A percentile compares a stretch with the other conserved stretches of the same genome.
Conservation (phyloP, 2,329 filamentous ascomycete species). For the Paracorniculantispora psalliotae region DNA sequence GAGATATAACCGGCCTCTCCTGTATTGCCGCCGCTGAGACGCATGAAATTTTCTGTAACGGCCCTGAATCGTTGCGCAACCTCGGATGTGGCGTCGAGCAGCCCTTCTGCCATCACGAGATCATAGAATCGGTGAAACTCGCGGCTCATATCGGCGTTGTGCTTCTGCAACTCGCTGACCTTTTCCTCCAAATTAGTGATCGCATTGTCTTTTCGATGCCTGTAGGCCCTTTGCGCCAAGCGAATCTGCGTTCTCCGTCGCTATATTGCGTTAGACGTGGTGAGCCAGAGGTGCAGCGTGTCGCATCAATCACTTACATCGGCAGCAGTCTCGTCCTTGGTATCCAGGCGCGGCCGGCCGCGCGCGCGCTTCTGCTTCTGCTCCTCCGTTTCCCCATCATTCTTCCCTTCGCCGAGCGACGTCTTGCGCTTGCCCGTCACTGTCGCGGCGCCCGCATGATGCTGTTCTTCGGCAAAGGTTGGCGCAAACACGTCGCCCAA, state of each 20-base stretch:
- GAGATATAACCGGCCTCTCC: constrained; percentile 25
- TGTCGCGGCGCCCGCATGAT: neutral
- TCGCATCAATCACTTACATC: constrained; percentile 56
- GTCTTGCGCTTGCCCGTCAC: constrained; percentile 20
- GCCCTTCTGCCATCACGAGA: constrained; percentile 51
- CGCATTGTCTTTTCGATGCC: constrained; percentile 76
- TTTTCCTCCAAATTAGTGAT: constrained; percentile 68
- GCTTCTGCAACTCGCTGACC: constrained; percentile 62
- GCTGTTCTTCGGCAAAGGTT: neutral
- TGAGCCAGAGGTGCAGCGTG: neutral
- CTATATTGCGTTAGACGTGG: constrained; percentile 36
- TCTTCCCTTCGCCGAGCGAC: constrained; percentile 12
- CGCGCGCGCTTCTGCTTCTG: constrained; percentile 57
- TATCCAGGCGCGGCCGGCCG: constrained; percentile 70
- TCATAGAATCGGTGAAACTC: constrained; percentile 65
- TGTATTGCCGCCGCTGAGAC: constrained; percentile 44
- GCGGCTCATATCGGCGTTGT: constrained; percentile 69
- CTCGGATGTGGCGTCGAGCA: constrained; percentile 52
- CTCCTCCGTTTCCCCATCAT: constrained; percentile 31
- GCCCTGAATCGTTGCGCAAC: constrained; percentile 53
- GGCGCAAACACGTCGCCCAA: neutral
- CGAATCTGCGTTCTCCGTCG: constrained; percentile 83
- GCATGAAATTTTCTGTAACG: constrained; percentile 54
- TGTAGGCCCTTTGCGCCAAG: constrained; percentile 78
- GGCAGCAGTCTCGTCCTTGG: constrained; percentile 70